Conservation (phyloP, 768 basidiomycete species). For the Suillus discolor region DNA sequence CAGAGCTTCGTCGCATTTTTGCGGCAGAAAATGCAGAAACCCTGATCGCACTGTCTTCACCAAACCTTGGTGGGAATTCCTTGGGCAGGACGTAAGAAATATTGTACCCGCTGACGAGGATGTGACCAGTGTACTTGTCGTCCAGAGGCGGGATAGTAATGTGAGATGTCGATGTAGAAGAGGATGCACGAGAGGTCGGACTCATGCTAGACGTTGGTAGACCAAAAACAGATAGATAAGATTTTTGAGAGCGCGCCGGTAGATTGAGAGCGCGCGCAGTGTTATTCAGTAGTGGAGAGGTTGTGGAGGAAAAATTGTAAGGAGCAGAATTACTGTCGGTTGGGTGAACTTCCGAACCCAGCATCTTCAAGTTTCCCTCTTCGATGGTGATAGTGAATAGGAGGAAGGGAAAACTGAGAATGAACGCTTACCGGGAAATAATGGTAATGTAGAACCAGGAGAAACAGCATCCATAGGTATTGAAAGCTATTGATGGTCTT, state of each 20-base stretch:
- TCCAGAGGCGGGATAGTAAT: constrained; percentile 52
- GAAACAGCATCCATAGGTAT: constrained; percentile 65
- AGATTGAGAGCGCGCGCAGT: constrained; percentile 72
- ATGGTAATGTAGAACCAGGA: constrained; percentile 68
- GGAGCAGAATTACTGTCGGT: constrained; percentile 70
- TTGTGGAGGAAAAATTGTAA: constrained; percentile 70
- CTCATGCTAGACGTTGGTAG: constrained; percentile 36
- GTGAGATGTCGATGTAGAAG: constrained; percentile 35
- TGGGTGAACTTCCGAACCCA: constrained; percentile 76
- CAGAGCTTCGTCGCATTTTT: constrained; percentile 52
- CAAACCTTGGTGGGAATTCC: constrained; percentile 48
- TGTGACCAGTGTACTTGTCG: constrained; percentile 68
- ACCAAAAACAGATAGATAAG: constrained; percentile 61
- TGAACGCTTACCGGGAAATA: constrained; percentile 64
- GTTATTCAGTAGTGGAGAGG: constrained; percentile 64
- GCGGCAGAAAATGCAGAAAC: constrained; percentile 27
- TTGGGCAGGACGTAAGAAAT: constrained; percentile 78
- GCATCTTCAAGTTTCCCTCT: constrained; percentile 83
- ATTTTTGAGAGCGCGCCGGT: constrained; percentile 58
- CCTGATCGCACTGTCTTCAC: constrained; percentile 25
- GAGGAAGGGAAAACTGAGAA: background rate
- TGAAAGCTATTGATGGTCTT: constrained; percentile 48
- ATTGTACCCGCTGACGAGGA: constrained; percentile 76
- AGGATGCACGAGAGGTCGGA: constrained; percentile 37
- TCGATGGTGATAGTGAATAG: constrained; percentile 8